Evolutionary conservation across 2,329 filamentous ascomycete species (phyloP), one percentile per base, ranked within the genome.

Genomic region (Colletotrichum sublineola): DNA sequence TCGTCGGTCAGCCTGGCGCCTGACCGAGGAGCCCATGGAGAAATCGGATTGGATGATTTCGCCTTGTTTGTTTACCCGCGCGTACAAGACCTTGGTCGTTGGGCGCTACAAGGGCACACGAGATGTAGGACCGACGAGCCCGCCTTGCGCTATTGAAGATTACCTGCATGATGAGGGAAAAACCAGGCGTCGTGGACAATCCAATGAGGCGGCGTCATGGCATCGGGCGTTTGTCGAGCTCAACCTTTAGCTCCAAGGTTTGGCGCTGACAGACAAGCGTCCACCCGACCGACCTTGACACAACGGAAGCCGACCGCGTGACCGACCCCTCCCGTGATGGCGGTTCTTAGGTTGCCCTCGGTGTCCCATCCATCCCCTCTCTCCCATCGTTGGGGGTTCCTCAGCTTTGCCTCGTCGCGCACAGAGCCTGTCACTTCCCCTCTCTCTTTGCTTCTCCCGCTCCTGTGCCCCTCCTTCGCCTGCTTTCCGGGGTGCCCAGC

Each of bases 11-110:
- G 53, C 24, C 33, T 18, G 57, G 62, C 15, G 42, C 5, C 36
- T 40, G 46, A 53, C 31, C n/a, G 61, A n/a, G 29, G 46, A 64
- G 48, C 42, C 31, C 44, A 52, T 33, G 40, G 55, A 62, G 65
- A 57, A 68, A 63, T 33, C 42, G 58, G 68, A 71, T 68, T 68
- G 68, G 65, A 62, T 38, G 57, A 42, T 31, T 55, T 38, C 36
- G 53, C 55, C 57, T 68, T 71, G 68, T 68, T 71, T 71, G 58
- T 68, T 71, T 71, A 63, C 52, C 38, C 58, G 65, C 58, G 65
- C 65, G 57, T 63, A 46, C 52, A 20, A 60, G 48, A 68, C 50
- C 38, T 61, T 5, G 68, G 38, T 55, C 20, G 36, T 56, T 57
- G 12, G 64, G 57, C 64, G 68, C 44, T 66, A 57, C 61, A 33